Percentiles rank a stretch among this genome's conserved stretches.
These are phyloP conservation scores for Teunomyces atbi DNA, from an alignment of 805 yeast genomes.

Conservation along the genomic window DNA sequence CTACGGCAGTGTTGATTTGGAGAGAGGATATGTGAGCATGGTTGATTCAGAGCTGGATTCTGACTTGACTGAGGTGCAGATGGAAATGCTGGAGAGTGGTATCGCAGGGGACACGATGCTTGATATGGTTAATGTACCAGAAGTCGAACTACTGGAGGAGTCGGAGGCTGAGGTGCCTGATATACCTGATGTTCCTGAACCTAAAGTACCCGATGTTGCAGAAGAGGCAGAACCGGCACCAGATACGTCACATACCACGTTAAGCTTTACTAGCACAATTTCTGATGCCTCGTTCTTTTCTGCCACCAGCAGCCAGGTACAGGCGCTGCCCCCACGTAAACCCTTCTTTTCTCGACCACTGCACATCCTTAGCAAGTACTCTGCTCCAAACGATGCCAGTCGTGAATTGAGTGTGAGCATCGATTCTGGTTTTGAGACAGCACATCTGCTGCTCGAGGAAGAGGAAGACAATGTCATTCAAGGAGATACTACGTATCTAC, in stretches of 20 bases:
- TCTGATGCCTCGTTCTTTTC: conserved; percentile 13
- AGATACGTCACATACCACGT: not conserved
- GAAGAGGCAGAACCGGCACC: not conserved
- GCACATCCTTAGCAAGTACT: conserved; percentile 23
- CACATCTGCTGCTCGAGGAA: not conserved
- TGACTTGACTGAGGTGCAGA: not conserved
- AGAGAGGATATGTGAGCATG: not conserved
- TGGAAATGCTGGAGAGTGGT: not conserved
- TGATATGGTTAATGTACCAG: not conserved
- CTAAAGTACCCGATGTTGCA: not conserved
- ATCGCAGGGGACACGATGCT: not conserved
- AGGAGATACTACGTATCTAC: not conserved
- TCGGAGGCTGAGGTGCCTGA: not conserved
- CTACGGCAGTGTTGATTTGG: conserved; percentile 22
- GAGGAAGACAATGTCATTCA: not conserved
- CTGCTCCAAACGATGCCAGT: conserved; percentile 5
- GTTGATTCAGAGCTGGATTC: conserved; percentile 4
- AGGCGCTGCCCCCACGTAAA: conserved; percentile 7
- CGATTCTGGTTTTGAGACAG: conserved; percentile 10
- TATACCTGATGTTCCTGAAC: not conserved
- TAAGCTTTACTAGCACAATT: not conserved
- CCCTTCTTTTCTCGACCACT: conserved; percentile 21
- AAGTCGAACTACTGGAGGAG: no score
- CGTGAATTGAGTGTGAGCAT: conserved; percentile 18
- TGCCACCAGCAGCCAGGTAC: conserved; percentile 9